phyloP scores from a whole-genome alignment of 2,329 filamentous ascomycete species.

The Aspergillus costaricaensis region DNA sequence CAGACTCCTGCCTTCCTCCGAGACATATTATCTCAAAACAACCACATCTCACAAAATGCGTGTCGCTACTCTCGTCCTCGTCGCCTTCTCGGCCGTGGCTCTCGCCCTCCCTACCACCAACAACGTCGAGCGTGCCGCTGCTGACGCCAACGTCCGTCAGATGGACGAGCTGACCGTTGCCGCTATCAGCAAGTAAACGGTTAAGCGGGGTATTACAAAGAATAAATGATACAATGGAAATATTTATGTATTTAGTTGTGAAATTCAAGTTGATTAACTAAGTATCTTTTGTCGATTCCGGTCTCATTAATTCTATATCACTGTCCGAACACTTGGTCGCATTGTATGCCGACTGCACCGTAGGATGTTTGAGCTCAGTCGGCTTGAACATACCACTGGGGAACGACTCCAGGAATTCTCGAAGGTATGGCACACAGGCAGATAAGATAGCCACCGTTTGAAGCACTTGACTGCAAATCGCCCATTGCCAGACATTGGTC shows the following conservation, averaged over 20 bases:
- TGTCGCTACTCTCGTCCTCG: neutral
- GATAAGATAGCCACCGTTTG: slow-evolving; percentile 9
- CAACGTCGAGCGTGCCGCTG: neutral
- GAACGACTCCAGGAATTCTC: slow-evolving; percentile 9
- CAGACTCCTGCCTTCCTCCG: neutral
- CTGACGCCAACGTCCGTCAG: neutral
- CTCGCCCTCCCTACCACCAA: neutral
- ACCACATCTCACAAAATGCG: neutral
- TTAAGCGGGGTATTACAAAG: neutral
- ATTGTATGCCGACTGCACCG: neutral
- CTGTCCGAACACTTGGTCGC: neutral
- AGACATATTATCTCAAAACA: neutral
- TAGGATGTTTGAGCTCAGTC: neutral
- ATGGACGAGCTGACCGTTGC: neutral
- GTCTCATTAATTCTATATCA: neutral
- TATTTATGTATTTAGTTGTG: neutral
- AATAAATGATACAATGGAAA: neutral
- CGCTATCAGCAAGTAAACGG: neutral
- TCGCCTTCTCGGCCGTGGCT: neutral
- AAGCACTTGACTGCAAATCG: slow-evolving; percentile 8
- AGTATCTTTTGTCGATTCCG: neutral
- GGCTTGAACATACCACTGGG: slow-evolving; percentile 10
- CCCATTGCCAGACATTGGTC: slow-evolving; percentile 2
- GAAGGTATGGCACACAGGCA: slow-evolving; percentile 11
- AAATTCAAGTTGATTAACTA: neutral